Conservation (phyloP, 352 stramenopile genomes). For the Pythium dissimile region DNA sequence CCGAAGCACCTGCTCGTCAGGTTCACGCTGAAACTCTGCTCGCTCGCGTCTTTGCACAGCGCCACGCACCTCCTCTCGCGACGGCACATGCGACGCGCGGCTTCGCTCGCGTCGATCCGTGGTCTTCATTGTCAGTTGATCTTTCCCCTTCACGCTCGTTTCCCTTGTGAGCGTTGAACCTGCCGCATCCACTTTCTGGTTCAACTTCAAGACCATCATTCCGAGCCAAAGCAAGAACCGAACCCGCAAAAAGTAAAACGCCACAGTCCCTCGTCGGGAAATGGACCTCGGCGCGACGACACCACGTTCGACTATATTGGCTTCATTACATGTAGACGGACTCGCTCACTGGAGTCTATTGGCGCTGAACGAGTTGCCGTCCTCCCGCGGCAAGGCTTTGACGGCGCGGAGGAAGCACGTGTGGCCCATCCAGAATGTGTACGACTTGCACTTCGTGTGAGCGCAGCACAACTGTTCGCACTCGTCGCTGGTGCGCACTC, state of each 20-base stretch:
- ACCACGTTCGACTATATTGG: constrained; percentile 5
- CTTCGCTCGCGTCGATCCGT: constrained; percentile 1
- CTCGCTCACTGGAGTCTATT: constrained; percentile 23
- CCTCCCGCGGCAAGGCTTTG: constrained; percentile 33
- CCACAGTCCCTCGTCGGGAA: constrained; percentile 4
- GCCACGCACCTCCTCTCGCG: constrained; percentile 40
- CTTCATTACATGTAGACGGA: background rate
- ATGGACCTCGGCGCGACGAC: background rate
- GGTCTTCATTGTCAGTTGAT: background rate
- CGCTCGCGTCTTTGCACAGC: background rate
- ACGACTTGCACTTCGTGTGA: constrained; percentile 55
- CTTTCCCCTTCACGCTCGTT: constrained; percentile 1
- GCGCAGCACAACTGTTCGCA: constrained; percentile 65
- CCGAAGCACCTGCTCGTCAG: constrained; percentile 35
- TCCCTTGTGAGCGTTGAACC: constrained; percentile 1
- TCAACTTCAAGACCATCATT: constrained; percentile 39
- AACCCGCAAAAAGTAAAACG: constrained; percentile 28
- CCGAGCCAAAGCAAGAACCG: constrained; percentile 9
- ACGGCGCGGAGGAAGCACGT: constrained; percentile 67
- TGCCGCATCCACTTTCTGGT: constrained; percentile 20
- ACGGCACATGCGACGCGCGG: constrained; percentile 7
- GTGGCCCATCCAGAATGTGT: constrained; percentile 62
- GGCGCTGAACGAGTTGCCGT: constrained; percentile 60
- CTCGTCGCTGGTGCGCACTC: constrained; percentile 51
- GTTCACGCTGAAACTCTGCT: background rate